Conservation (phyloP, 768 basidiomycete species). For the Calocybe gangraenosa region DNA sequence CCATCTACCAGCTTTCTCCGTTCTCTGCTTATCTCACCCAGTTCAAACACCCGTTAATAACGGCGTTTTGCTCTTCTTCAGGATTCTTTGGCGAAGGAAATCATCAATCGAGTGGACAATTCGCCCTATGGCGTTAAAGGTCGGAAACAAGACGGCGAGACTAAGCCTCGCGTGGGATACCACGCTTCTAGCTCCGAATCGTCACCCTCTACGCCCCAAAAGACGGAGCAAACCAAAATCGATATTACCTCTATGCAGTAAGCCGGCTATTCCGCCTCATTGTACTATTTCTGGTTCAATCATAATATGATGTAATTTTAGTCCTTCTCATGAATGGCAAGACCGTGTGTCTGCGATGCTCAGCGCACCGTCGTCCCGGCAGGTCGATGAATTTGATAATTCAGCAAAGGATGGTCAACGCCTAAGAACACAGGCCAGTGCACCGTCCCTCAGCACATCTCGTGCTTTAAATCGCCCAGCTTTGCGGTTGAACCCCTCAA, state of each 20-base stretch:
- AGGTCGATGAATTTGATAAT: background rate
- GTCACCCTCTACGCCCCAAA: slow-evolving; percentile 14
- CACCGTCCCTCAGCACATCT: slow-evolving; percentile 3
- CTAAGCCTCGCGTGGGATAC: slow-evolving; percentile 16
- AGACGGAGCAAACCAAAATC: slow-evolving; percentile 22
- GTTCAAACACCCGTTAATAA: slow-evolving; percentile 3
- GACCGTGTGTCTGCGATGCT: slow-evolving; percentile 53
- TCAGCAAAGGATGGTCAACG: background rate
- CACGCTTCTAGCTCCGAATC: slow-evolving; percentile 21
- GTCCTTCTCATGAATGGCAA: slow-evolving; percentile 84
- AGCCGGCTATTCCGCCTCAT: slow-evolving; percentile 27
- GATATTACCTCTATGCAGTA: slow-evolving; percentile 64
- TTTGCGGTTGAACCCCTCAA: slow-evolving; percentile 16
- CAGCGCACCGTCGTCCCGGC: slow-evolving; percentile 19
- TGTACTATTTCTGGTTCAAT: too few species aligned
- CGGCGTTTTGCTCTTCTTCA: slow-evolving; percentile 24
- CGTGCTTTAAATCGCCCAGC: slow-evolving; percentile 6
- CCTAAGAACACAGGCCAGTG: slow-evolving; percentile 10
- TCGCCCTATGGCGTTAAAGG: slow-evolving; percentile 77
- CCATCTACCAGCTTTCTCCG: background rate
- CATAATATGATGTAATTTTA: too few species aligned
- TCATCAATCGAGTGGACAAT: slow-evolving; percentile 76
- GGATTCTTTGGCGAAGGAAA: slow-evolving; percentile 78
- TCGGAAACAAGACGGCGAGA: slow-evolving; percentile 42
- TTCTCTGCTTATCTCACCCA: background rate